These are phyloP conservation scores for Sergeia podlipaevii DNA, from an alignment of 208 protist species.

Conservation along the genomic window DNA sequence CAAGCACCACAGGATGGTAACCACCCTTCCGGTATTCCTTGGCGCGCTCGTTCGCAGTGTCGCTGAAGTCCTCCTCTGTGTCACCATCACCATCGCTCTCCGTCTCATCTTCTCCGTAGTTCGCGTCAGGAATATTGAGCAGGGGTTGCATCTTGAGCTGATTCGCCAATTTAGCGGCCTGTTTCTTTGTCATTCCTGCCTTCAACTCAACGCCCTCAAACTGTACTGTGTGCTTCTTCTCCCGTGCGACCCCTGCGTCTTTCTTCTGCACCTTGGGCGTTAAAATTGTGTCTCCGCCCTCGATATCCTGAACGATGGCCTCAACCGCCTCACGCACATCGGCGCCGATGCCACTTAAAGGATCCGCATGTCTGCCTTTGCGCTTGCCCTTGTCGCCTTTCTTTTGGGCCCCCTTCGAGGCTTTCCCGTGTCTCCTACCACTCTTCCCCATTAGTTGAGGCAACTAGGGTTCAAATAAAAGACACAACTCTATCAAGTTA, in stretches of 20 bases:
- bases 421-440: slow-evolving; percentile 42
- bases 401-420: slow-evolving; percentile 41
- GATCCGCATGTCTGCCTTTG: slow-evolving; percentile 59
- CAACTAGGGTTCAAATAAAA: not conserved
- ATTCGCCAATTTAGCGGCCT: slow-evolving; percentile 45
- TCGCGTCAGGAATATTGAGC: slow-evolving; percentile 31
- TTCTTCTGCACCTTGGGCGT: slow-evolving; percentile 21
- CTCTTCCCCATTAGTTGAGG: slow-evolving; percentile 35
- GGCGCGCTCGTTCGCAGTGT: slow-evolving; percentile 79
- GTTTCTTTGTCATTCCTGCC: slow-evolving; percentile 63
- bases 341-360: slow-evolving; percentile 46
- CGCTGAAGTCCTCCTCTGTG: slow-evolving; percentile 81
- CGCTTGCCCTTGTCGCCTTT: slow-evolving; percentile 37
- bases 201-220: slow-evolving; percentile 51
- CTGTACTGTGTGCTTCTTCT: slow-evolving; percentile 2
- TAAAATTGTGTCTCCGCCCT: slow-evolving; percentile 13
- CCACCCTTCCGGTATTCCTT: slow-evolving; percentile 93
- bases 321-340: slow-evolving; percentile 42
- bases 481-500: not conserved
- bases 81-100: slow-evolving; percentile 32
- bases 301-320: slow-evolving; percentile 55
- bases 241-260: slow-evolving; percentile 23
- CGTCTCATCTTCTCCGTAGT: slow-evolving; percentile 40
- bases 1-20: slow-evolving; percentile 94
- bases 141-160: slow-evolving; percentile 22